phyloP scores from a whole-genome alignment of 1,284 basidiomycete genomes.

The Golubevia pallescens region DNA sequence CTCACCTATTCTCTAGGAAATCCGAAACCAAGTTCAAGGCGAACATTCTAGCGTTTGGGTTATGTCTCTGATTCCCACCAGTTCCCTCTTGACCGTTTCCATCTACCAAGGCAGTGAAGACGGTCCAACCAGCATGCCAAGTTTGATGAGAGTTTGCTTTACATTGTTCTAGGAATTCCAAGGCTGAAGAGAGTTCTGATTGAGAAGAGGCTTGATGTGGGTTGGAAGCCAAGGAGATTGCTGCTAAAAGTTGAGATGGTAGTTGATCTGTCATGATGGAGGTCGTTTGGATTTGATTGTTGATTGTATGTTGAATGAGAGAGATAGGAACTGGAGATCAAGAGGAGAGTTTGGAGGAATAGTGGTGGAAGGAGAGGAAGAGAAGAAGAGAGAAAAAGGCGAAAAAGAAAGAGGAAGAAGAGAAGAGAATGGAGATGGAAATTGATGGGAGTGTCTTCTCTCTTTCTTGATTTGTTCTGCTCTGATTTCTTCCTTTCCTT shows the following conservation, averaged over 20 bases:
- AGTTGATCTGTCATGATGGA: conserved; percentile 7
- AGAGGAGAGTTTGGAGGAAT: not conserved
- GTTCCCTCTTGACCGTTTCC: conserved; percentile 70
- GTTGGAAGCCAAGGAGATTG: conserved; percentile 82
- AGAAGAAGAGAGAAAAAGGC: conserved; percentile 1
- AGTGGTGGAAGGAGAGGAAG: not conserved
- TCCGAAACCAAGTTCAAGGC: conserved; percentile 83
- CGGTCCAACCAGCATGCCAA: conserved; percentile 70
- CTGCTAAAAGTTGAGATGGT: conserved; percentile 74
- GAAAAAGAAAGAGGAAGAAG: conserved; percentile 1
- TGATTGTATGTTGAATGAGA: not conserved
- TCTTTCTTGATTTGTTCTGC: conserved; percentile 9
- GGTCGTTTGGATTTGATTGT: not conserved
- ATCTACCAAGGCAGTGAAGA: conserved; percentile 64
- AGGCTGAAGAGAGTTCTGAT: conserved; percentile 73
- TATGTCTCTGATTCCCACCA: conserved; percentile 69
- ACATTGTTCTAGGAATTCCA: conserved; percentile 78
- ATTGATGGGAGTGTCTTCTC: not conserved
- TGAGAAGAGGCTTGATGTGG: conserved; percentile 69
- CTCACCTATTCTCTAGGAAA: conserved; percentile 82
- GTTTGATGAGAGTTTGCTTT: conserved; percentile 76
- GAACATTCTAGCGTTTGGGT: conserved; percentile 79
- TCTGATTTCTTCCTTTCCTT: conserved; percentile 9
- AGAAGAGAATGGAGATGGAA: not conserved
- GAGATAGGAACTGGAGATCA: not conserved